Percentiles rank a stretch among this genome's conserved stretches.
Conservation (phyloP, 176 grass and related monocot species). For the Avena insularis region DNA sequence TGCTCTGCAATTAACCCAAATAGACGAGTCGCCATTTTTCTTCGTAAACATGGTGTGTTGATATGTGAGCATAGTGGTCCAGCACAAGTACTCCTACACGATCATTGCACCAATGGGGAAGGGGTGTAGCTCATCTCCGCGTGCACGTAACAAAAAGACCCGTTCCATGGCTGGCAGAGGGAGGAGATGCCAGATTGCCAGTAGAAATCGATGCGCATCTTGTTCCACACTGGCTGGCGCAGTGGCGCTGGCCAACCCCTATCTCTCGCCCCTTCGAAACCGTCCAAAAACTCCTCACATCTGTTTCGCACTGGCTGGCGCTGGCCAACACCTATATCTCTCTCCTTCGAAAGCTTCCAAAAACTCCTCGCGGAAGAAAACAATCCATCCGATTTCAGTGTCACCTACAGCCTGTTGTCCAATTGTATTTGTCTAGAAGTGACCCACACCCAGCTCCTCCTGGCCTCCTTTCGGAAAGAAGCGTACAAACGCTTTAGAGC, state of each 20-base stretch:
- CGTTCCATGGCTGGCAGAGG: slow-evolving; percentile 34
- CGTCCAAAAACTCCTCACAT: slow-evolving; percentile 29
- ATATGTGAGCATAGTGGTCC: not conserved
- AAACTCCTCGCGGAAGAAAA: not conserved
- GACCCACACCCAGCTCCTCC: slow-evolving; percentile 35
- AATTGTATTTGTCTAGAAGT: slow-evolving; percentile 36
- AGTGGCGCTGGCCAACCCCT: slow-evolving; percentile 41
- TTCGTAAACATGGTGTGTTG: no score
- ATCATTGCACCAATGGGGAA: not conserved
- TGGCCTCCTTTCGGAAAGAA: not conserved
- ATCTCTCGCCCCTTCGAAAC: not conserved
- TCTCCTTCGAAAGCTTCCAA: slow-evolving; percentile 34
- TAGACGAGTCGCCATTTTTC: no score
- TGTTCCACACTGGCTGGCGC: slow-evolving; percentile 27
- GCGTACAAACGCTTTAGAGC: not conserved
- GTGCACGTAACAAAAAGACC: slow-evolving; percentile 19
- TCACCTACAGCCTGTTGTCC: slow-evolving; percentile 58
- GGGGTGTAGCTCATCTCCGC: not conserved
- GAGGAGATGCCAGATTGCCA: slow-evolving; percentile 43
- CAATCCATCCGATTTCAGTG: slow-evolving; percentile 17
- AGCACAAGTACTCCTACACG: not conserved
- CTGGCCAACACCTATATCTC: slow-evolving; percentile 21
- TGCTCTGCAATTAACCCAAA: no score
- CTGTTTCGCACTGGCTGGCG: slow-evolving; percentile 29
- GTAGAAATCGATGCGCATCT: slow-evolving; percentile 53